Evolutionary conservation across 2,329 filamentous ascomycete species (phyloP).

Genomic region (Blastomyces silverae): DNA sequence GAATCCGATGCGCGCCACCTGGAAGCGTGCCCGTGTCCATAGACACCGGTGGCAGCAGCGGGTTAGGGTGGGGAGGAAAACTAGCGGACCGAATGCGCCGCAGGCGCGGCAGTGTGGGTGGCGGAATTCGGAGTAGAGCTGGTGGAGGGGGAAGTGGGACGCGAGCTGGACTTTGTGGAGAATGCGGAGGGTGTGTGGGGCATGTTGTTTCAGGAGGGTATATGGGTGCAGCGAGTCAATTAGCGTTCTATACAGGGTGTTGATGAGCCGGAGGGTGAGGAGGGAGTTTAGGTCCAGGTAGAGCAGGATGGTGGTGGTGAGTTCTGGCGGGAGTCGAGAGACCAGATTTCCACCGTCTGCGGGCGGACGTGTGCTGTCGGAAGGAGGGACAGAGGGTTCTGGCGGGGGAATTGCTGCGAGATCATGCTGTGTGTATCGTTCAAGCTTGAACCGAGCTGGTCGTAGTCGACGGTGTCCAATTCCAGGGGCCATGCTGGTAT

Average conservation of each 20-base stretch:
- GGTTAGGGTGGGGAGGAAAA: conserved; percentile 9
- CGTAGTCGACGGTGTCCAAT: conserved; percentile 8
- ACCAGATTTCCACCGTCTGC: not conserved
- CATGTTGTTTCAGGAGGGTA: conserved; percentile 7
- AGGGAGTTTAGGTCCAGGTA: conserved; percentile 8
- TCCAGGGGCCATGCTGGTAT: not conserved
- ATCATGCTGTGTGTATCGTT: not conserved
- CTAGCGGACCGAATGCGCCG: not conserved
- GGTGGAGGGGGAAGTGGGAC: not conserved
- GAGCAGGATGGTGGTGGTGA: conserved; percentile 4
- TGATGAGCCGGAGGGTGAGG: not conserved
- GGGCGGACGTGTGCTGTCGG: not conserved
- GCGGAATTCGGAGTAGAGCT: conserved; percentile 4
- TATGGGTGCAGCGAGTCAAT: not conserved
- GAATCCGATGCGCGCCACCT: not conserved
- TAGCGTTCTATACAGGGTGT: not conserved
- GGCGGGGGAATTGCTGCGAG: not conserved
- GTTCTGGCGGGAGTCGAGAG: not conserved
- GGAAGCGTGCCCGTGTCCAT: not conserved
- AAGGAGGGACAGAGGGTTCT: not conserved
- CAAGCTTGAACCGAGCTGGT: conserved; percentile 3
- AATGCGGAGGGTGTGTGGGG: conserved; percentile 4
- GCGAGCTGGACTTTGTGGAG: not conserved
- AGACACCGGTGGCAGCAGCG: conserved; percentile 5
- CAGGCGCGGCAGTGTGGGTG: conserved; percentile 7